Conservation (phyloP, 345 rosid genomes). For the Angophora floribunda region DNA sequence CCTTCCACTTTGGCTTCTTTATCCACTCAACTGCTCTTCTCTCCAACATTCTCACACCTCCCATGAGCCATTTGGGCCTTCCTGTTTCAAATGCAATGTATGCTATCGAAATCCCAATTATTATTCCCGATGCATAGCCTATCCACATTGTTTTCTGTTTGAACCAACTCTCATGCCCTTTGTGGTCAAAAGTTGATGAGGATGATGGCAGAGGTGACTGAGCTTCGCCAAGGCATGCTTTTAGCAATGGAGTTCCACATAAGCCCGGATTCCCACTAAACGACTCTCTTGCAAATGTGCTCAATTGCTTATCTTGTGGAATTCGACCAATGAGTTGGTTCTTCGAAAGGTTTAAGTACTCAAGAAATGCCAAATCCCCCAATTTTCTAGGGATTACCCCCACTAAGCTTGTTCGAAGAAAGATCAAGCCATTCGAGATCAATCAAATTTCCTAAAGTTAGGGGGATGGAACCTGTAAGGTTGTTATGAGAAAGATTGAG, state of each 20-base stretch:
- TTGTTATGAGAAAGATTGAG: background rate
- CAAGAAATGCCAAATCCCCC: too few species aligned
- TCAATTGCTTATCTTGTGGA: background rate
- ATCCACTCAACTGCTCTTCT: background rate
- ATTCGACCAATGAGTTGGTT: background rate
- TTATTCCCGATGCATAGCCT: background rate
- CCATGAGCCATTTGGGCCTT: background rate
- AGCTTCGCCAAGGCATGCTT: rapidly evolving
- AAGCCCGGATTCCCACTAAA: background rate
- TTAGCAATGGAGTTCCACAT: background rate
- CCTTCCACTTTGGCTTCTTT: background rate
- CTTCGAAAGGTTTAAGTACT: background rate
- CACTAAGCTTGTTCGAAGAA: background rate
- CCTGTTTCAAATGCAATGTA: background rate
- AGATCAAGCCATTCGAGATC: background rate
- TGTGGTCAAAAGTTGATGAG: background rate
- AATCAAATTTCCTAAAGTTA: background rate
- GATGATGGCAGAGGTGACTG: rapidly evolving
- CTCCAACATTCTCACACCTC: background rate
- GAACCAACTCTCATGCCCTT: background rate
- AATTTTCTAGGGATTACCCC: background rate
- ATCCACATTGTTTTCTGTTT: background rate
- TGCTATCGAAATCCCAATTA: background rate
- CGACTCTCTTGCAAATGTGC: background rate
- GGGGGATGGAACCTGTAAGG: background rate